A percentile compares a stretch with the other conserved stretches of the same genome.
phyloP scores from a whole-genome alignment of 768 basidiomycete genomes.

The Lactarius pseudohatsudake region DNA sequence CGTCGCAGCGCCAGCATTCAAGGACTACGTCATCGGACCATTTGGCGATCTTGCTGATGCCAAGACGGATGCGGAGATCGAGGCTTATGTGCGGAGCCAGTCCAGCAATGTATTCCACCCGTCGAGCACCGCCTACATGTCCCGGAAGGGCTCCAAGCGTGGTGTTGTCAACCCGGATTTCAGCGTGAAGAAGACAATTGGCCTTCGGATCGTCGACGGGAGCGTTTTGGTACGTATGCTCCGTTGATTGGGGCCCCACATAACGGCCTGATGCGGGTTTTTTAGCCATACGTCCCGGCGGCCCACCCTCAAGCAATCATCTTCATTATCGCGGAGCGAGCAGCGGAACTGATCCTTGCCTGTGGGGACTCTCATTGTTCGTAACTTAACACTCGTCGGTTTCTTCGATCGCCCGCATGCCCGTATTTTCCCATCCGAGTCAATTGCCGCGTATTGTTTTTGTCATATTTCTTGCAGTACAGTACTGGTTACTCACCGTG shows the following conservation, averaged over 20 bases:
- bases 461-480: too few relatives aligned
- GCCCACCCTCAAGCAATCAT: constrained; percentile 21
- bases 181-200: constrained; percentile 45
- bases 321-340: constrained; percentile 25
- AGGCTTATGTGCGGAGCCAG: constrained; percentile 26
- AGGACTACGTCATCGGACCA: constrained; percentile 5
- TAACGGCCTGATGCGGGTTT: background rate
- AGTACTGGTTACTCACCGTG: too few relatives aligned
- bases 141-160: constrained; percentile 32
- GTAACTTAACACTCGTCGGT: too few relatives aligned
- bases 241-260: background rate
- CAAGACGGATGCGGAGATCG: constrained; percentile 28
- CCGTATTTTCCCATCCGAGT: too few relatives aligned
- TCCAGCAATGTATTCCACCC: constrained; percentile 33
- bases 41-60: background rate
- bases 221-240: constrained; percentile 25
- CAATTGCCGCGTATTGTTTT: too few relatives aligned
- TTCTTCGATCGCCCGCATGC: too few relatives aligned
- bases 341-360: constrained; percentile 20
- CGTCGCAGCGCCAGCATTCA: constrained; percentile 12
- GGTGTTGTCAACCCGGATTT: constrained; percentile 48
- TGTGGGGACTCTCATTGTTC: background rate
- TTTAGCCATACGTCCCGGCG: constrained; percentile 23
- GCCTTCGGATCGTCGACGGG: constrained; percentile 42
- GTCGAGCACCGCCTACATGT: constrained; percentile 45